Evolutionary conservation across 441 rosid genomes (phyloP).

Genomic region (Populus hybrid): DNA sequence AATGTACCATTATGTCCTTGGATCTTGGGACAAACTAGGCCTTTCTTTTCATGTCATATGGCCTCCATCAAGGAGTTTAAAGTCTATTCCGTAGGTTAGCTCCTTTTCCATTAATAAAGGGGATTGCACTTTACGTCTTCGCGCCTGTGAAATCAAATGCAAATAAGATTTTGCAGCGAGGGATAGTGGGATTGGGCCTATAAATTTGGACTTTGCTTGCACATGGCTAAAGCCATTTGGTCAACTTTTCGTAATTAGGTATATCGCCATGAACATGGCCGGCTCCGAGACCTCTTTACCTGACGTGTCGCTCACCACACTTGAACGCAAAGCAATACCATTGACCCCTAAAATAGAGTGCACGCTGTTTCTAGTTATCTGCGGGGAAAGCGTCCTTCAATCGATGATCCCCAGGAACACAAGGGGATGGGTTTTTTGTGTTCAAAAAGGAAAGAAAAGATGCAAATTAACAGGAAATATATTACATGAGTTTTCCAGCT

Average conservation of each 20-base stretch:
- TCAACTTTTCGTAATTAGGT: slow-evolving; percentile 33
- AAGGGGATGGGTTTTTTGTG: too few relatives aligned
- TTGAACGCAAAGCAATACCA: slow-evolving; percentile 24
- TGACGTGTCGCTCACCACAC: slow-evolving; percentile 15
- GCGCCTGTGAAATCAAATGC: background rate
- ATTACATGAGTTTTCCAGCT: too few relatives aligned
- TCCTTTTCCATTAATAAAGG: slow-evolving; percentile 5
- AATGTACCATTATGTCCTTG: slow-evolving; percentile 17
- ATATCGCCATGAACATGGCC: slow-evolving; percentile 17
- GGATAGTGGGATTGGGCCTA: slow-evolving; percentile 3
- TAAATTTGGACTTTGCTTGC: too few relatives aligned
- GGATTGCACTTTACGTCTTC: background rate
- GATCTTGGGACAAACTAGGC: background rate
- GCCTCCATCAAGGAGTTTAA: background rate
- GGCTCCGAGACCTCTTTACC: background rate
- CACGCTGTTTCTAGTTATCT: too few relatives aligned
- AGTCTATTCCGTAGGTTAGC: background rate
- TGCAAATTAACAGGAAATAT: too few relatives aligned
- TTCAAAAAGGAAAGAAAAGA: too few relatives aligned
- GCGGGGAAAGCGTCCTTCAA: too few relatives aligned
- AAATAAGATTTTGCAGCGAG: background rate
- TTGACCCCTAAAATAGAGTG: slow-evolving; percentile 14
- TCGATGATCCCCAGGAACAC: too few relatives aligned
- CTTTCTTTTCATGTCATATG: background rate
- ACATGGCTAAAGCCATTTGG: slow-evolving; percentile 1